phyloP scores from a whole-genome alignment of 2,329 filamentous ascomycete species.

The Colletotrichum sublineola region DNA sequence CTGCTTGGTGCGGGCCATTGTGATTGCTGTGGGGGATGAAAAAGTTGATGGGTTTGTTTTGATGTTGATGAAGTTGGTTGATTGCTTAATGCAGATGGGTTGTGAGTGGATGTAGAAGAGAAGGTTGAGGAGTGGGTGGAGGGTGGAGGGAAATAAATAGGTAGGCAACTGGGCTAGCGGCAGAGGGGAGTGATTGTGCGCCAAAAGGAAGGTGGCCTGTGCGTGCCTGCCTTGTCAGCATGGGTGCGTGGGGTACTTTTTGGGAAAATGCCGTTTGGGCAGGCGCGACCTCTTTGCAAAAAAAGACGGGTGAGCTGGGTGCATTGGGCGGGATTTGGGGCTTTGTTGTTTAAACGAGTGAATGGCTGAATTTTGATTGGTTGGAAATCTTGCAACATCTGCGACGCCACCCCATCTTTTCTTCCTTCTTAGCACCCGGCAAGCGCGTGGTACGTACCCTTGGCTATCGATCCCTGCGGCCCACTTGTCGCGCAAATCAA shows the following conservation, averaged over 20 bases:
- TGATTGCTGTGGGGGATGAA: conserved; percentile 51
- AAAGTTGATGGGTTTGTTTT: conserved; percentile 49
- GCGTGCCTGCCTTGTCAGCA: conserved; percentile 22
- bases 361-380: conserved; percentile 43
- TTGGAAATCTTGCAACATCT: conserved; percentile 34
- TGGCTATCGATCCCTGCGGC: not conserved
- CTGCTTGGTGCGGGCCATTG: conserved; percentile 76
- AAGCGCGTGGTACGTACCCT: conserved; percentile 24
- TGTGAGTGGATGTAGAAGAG: conserved; percentile 57
- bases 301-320: conserved; percentile 22
- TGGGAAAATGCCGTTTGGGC: conserved; percentile 34
- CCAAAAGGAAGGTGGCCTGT: conserved; percentile 39
- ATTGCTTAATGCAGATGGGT: conserved; percentile 52
- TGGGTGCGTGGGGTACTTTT: conserved; percentile 12
- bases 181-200: conserved; percentile 47
- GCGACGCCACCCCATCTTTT: conserved; percentile 40
- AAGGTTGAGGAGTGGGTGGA: conserved; percentile 44
- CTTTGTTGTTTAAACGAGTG: conserved; percentile 28
- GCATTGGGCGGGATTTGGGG: conserved; percentile 20
- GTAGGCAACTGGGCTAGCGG: conserved; percentile 49
- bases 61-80: conserved; percentile 47
- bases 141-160: conserved; percentile 48
- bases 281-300: conserved; percentile 29
- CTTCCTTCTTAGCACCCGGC: conserved; percentile 14
- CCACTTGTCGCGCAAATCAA: not conserved